A percentile compares a stretch with the other conserved stretches of the same genome.
Evolutionary conservation across 2,329 filamentous ascomycete species (phyloP).

Genomic region (Alternaria sp.): DNA sequence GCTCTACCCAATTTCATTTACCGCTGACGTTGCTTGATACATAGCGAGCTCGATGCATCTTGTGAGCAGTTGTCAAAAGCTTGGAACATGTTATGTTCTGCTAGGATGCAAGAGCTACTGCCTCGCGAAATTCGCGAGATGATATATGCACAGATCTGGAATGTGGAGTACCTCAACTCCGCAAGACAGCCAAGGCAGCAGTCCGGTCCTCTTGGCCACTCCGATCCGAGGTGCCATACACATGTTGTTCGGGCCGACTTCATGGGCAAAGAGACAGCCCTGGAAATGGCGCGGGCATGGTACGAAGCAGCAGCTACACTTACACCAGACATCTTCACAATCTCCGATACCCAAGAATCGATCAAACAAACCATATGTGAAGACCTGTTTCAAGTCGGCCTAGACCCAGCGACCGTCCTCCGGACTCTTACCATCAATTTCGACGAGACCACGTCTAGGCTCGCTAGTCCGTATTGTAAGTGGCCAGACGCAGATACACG

Average conservation of each 20-base stretch:
- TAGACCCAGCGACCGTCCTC: neutral
- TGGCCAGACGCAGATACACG: neutral
- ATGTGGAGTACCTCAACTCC: neutral
- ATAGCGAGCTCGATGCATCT: neutral
- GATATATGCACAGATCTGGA: neutral
- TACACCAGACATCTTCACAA: neutral
- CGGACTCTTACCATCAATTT: neutral
- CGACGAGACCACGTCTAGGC: neutral
- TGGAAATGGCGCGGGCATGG: neutral
- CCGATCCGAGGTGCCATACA: neutral
- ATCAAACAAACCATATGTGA: neutral
- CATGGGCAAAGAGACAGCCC: neutral
- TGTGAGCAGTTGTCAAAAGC: neutral
- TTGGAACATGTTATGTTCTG: neutral
- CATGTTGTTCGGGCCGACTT: neutral
- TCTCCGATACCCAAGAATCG: neutral
- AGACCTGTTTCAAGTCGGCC: neutral
- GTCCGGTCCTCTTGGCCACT: neutral
- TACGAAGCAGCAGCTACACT: neutral
- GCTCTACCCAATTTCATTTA: fast-evolving
- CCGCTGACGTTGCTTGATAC: neutral
- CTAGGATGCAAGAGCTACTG: neutral
- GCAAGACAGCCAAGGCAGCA: neutral
- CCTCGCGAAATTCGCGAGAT: neutral
- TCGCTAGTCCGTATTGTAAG: neutral